These are phyloP conservation scores for Zygosaccharomyces sapae DNA, from an alignment of 1,139 yeast genomes.

Conservation along the genomic window DNA sequence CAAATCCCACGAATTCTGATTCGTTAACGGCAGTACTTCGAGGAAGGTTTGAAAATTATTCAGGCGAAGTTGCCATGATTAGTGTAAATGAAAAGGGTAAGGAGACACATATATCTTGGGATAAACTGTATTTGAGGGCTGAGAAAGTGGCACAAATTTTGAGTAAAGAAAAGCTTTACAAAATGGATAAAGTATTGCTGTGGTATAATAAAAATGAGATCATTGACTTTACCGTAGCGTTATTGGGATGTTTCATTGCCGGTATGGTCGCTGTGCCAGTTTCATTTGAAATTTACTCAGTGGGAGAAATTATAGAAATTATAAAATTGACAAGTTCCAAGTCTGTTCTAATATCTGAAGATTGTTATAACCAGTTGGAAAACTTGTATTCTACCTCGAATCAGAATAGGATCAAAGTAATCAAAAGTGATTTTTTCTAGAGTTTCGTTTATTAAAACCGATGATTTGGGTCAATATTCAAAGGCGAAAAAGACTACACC, in stretches of 20 bases:
- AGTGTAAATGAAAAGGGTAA: slow-evolving; percentile 76
- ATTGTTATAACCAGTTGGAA: slow-evolving; percentile 67
- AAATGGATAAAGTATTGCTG: slow-evolving; percentile 79
- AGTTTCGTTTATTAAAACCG: slow-evolving; percentile 75
- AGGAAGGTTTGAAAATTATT: slow-evolving; percentile 63
- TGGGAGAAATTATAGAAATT: slow-evolving; percentile 66
- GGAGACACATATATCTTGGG: slow-evolving; percentile 84
- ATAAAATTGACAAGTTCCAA: slow-evolving; percentile 73
- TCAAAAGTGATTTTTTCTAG: slow-evolving; percentile 44
- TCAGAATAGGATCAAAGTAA: slow-evolving; percentile 46
- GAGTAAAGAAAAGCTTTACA: slow-evolving; percentile 65
- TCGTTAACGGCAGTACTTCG: slow-evolving; percentile 69
- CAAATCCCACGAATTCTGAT: slow-evolving; percentile 42
- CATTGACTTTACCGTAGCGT: slow-evolving; percentile 77
- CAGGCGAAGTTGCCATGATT: slow-evolving; percentile 66
- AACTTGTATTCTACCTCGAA: slow-evolving; percentile 43
- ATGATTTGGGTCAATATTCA: slow-evolving; percentile 73
- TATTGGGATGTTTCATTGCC: slow-evolving; percentile 88
- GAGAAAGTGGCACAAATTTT: slow-evolving; percentile 89
- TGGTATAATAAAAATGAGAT: slow-evolving; percentile 83
- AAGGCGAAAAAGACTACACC: slow-evolving; percentile 63
- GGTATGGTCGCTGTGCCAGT: slow-evolving; percentile 95
- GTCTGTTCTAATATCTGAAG: slow-evolving; percentile 75
- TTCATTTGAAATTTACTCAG: slow-evolving; percentile 62
- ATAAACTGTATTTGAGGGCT: slow-evolving; percentile 73